Evolutionary conservation across 2,329 filamentous ascomycete species (phyloP).

Genomic region (Phaeosphaeria sp.): DNA sequence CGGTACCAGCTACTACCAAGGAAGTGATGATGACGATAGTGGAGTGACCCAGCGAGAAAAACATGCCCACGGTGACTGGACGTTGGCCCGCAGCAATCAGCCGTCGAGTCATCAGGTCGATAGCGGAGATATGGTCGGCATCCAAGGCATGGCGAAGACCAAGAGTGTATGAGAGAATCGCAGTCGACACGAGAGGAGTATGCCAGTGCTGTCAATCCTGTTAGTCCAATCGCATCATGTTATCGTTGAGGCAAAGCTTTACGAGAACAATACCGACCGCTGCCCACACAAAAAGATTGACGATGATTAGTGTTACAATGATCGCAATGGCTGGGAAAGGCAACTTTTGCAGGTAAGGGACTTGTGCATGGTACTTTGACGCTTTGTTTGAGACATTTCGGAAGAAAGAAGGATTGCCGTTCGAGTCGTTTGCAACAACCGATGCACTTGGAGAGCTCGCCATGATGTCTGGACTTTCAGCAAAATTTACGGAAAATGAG

Average conservation of each 20-base stretch:
- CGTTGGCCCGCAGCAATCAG: conserved; percentile 84
- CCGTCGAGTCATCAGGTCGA: conserved; percentile 92
- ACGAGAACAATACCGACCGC: conserved; percentile 65
- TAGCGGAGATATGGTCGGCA: conserved; percentile 92
- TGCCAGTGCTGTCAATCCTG: conserved; percentile 36
- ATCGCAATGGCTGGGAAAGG: conserved; percentile 65
- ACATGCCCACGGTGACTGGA: conserved; percentile 91
- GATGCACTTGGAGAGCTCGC: conserved; percentile 13
- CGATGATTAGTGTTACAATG: conserved; percentile 59
- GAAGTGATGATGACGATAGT: conserved; percentile 93
- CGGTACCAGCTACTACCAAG: conserved; percentile 88
- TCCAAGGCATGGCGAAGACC: conserved; percentile 95
- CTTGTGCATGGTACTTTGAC: conserved; percentile 56
- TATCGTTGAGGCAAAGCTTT: conserved; percentile 21
- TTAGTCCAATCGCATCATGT: not conserved
- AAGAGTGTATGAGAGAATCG: conserved; percentile 84
- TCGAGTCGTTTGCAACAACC: conserved; percentile 13
- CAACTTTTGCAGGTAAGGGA: conserved; percentile 63
- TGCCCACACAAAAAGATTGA: conserved; percentile 66
- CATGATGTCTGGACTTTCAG: conserved; percentile 11
- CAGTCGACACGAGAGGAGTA: conserved; percentile 74
- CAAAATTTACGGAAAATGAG: not conserved
- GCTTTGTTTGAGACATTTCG: conserved; percentile 44
- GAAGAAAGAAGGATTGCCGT: conserved; percentile 28
- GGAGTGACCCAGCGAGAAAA: conserved; percentile 91